Conservation (phyloP, 2,329 filamentous ascomycete species). For the Coniella vitis region DNA sequence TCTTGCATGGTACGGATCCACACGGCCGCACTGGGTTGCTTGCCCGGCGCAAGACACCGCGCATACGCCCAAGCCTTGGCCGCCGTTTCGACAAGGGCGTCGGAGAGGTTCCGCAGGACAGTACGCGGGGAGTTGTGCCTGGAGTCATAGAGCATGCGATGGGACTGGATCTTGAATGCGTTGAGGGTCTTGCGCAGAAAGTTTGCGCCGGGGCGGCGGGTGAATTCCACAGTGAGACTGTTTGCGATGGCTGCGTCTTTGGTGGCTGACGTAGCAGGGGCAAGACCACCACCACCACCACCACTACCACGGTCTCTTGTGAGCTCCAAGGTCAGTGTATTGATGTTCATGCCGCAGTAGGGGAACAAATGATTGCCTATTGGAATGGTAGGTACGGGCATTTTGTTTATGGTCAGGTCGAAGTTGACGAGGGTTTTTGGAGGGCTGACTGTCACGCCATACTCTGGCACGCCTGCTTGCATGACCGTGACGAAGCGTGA, state of each 20-base stretch:
- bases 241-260: constrained; percentile 49
- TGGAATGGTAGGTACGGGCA: constrained; percentile 41
- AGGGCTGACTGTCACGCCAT: constrained; percentile 71
- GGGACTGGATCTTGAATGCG: constrained; percentile 77
- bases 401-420: constrained; percentile 50
- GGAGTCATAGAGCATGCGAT: constrained; percentile 77
- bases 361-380: constrained; percentile 53
- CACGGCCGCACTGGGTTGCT: constrained; percentile 51
- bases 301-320: constrained; percentile 57
- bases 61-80: constrained; percentile 64
- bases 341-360: constrained; percentile 78
- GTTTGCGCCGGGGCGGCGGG: constrained; percentile 63
- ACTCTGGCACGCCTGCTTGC: constrained; percentile 70
- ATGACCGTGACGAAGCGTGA: constrained; percentile 69
- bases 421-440: constrained; percentile 85
- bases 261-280: constrained; percentile 27
- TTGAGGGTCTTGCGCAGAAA: constrained; percentile 75
- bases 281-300: no score
- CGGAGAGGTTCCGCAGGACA: constrained; percentile 67
- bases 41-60: constrained; percentile 48
- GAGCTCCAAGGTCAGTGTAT: constrained; percentile 69
- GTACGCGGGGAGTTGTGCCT: constrained; percentile 63
- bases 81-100: constrained; percentile 70
- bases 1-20: constrained; percentile 55
- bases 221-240: constrained; percentile 72